These are phyloP conservation scores for Alternaria incomplexa DNA, from an alignment of 2,329 filamentous ascomycete species.

Conservation along the genomic window DNA sequence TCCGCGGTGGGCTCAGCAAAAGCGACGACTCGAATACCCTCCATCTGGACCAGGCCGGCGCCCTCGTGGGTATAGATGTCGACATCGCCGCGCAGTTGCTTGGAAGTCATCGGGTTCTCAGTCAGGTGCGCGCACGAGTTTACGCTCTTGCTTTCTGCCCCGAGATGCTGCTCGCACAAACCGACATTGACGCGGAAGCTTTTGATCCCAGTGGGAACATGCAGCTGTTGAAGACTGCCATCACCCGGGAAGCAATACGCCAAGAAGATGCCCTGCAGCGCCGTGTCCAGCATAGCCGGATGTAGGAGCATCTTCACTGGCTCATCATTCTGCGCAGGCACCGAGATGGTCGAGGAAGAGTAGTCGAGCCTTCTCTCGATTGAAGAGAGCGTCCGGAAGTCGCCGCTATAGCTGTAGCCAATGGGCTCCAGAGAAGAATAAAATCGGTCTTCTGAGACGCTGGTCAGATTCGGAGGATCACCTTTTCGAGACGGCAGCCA, in stretches of 20 bases:
- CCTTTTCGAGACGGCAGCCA: not conserved
- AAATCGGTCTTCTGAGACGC: not conserved
- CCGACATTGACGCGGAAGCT: slow-evolving; percentile 25
- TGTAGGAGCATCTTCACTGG: not conserved
- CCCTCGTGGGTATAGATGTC: not conserved
- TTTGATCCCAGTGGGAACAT: slow-evolving; percentile 20
- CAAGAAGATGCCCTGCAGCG: not conserved
- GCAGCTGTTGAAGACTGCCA: not conserved
- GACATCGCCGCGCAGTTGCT: not conserved
- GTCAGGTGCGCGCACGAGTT: not conserved
- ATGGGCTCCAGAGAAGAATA: not conserved
- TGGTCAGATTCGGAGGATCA: not conserved
- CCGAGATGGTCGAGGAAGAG: not conserved
- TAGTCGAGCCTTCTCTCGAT: not conserved
- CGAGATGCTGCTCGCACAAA: not conserved
- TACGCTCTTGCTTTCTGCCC: not conserved
- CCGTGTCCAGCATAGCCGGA: not conserved
- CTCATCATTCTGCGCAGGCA: not conserved
- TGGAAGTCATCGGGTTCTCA: not conserved
- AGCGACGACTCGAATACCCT: not conserved
- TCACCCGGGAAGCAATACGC: not conserved
- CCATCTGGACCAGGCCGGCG: not conserved
- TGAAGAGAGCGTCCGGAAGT: not conserved
- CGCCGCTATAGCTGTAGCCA: not conserved
- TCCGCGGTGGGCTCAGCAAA: not conserved